Evolutionary conservation across 495 filamentous ascomycete genomes (phyloP).

Genomic region (Tetracladium setigerum): DNA sequence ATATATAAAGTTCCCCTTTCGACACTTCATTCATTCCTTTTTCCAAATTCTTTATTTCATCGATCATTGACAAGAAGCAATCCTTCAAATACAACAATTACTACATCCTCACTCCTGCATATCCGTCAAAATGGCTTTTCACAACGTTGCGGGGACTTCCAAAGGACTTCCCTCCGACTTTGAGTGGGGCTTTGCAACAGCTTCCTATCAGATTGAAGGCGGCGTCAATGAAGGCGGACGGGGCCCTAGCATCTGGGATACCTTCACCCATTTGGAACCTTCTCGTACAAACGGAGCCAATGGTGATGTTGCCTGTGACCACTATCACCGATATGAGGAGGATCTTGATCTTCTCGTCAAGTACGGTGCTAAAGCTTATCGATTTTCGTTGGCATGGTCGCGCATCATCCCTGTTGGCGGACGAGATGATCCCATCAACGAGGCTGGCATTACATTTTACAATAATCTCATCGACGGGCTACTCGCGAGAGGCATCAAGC

Average conservation of each 20-base stretch:
- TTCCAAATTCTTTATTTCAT: no score
- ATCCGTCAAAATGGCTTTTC: no score
- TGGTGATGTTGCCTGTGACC: slow-evolving; percentile 64
- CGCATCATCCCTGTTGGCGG: slow-evolving; percentile 60
- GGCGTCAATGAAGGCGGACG: slow-evolving; percentile 57
- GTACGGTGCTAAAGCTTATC: slow-evolving; percentile 54
- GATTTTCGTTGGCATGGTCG: slow-evolving; percentile 69
- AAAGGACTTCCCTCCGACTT: slow-evolving; percentile 33
- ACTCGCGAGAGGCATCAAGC: slow-evolving; percentile 46
- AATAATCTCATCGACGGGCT: slow-evolving; percentile 50
- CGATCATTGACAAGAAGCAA: no score
- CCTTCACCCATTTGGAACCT: slow-evolving; percentile 62
- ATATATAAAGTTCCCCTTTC: no score
- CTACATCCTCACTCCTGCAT: no score
- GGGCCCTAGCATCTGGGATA: slow-evolving; percentile 67
- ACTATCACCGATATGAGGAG: slow-evolving; percentile 61
- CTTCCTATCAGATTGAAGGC: slow-evolving; percentile 64
- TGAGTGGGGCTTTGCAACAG: slow-evolving; percentile 40
- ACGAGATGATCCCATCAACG: slow-evolving; percentile 52
- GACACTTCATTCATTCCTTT: no score
- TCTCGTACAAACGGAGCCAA: slow-evolving; percentile 56
- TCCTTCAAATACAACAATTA: no score
- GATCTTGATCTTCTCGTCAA: slow-evolving; percentile 64
- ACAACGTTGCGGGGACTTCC: no score
- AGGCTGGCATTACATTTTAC: slow-evolving; percentile 49